Conservation (phyloP, 2,329 filamentous ascomycete species). For the Paraphaeosphaeria sporulosa region DNA sequence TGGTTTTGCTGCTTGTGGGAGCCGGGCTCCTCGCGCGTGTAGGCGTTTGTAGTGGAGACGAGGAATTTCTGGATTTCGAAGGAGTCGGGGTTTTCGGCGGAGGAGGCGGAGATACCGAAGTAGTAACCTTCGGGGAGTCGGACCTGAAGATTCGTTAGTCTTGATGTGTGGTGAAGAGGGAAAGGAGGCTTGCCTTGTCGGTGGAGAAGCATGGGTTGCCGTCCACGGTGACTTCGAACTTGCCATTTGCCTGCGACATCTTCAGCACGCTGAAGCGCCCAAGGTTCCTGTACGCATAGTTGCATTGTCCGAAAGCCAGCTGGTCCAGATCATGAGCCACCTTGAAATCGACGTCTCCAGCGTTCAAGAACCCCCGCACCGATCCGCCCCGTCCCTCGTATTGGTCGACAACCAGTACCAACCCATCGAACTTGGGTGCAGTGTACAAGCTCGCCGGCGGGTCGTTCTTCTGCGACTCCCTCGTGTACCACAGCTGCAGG, state of each 20-base stretch:
- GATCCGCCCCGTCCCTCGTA: slow-evolving; percentile 81
- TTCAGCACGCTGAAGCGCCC: slow-evolving; percentile 83
- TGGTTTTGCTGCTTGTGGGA: slow-evolving; percentile 21
- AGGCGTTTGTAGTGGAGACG: slow-evolving; percentile 63
- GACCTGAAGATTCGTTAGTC: slow-evolving; percentile 59
- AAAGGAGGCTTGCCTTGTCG: slow-evolving; percentile 58
- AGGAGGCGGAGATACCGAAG: slow-evolving; percentile 87
- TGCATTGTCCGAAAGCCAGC: slow-evolving; percentile 91
- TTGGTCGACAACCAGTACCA: slow-evolving; percentile 85
- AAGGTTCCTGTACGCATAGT: slow-evolving; percentile 88
- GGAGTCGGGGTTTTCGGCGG: slow-evolving; percentile 89
- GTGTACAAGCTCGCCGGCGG: slow-evolving; percentile 84
- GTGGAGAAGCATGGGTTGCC: slow-evolving; percentile 83
- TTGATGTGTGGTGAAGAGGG: neutral
- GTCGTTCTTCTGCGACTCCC: slow-evolving; percentile 70
- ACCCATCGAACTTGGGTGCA: slow-evolving; percentile 84
- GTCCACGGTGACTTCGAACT: slow-evolving; percentile 83
- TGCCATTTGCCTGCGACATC: slow-evolving; percentile 69
- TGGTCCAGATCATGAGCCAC: slow-evolving; percentile 79
- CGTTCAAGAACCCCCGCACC: slow-evolving; percentile 92
- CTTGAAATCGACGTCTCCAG: slow-evolving; percentile 82
- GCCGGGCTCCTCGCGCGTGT: slow-evolving; percentile 45
- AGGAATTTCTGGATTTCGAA: slow-evolving; percentile 92
- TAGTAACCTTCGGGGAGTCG: slow-evolving; percentile 80
- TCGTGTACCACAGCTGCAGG: slow-evolving; percentile 90